Base-by-base conservation (phyloP, 805 yeast genomes). In the Saitoella complicata region DNA sequence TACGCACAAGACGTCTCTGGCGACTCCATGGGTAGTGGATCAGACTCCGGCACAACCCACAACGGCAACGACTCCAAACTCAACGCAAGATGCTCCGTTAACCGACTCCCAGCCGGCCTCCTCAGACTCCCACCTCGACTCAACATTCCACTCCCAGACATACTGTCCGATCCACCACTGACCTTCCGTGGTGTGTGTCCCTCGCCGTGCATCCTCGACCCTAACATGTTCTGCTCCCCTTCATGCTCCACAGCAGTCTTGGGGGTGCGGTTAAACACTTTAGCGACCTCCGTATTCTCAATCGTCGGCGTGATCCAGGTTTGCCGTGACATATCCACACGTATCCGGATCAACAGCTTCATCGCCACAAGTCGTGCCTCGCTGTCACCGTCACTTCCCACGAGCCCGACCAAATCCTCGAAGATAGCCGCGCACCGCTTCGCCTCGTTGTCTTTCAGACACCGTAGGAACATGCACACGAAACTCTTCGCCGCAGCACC, bases 51-150 rank as follows among this genome's bases (percentile, higher is more conserved):
- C 53, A 47, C 84, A 65, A 4, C 71, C 68, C 44, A 80, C 66
- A 0, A 75, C 70, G 2, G 76, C 71, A 7, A 84, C 58, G 0
- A 83, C 85, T 38, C 73, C 79, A 65, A 78, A 73, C 55, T 80
- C 83, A 1, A 59, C 56, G 4, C 80, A 79, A 6, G 66, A 61
- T 2, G 73, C 59, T 38, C 80, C 61, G 53, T 66, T 73, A 1
- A 80, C 58, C 34, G 57, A 59, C 5, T 66, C 63, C 3, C 67
- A 68, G 9, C 21, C 21, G 21, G 21, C 21, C 21, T 21, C 21
- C 21, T 21, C 21, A 21, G 21, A 21, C 21, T 21, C 21, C 21
- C 21, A 21, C 21, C 21, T 21, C 21, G 21, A 21, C 21, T 21
- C 21, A 21, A 21, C 21, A 21, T 3, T 21, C 21, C 21, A 21